Conservation (phyloP, 148 eudicot species). For the Rhododendron henanense region DNA sequence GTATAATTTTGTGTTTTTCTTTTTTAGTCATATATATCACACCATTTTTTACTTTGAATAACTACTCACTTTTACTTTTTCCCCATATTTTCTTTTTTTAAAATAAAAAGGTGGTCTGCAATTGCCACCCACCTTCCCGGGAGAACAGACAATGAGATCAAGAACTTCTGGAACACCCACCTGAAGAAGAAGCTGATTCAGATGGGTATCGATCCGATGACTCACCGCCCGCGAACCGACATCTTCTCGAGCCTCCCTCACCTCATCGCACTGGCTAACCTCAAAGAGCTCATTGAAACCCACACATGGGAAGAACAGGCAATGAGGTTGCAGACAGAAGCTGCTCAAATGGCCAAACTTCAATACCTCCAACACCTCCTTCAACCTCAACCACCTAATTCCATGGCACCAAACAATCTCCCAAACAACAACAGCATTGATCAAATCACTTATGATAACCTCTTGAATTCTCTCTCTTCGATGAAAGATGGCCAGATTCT, state of each 20-base stretch:
- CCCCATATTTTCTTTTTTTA: not conserved
- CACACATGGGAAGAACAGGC: conserved; percentile 84
- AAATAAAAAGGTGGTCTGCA: conserved; percentile 74
- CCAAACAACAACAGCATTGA: conserved; percentile 37
- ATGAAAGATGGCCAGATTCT: conserved; percentile 27
- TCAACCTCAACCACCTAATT: conserved; percentile 36
- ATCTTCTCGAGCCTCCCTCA: conserved; percentile 87
- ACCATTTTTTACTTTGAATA: not conserved
- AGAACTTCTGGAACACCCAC: conserved; percentile 98
- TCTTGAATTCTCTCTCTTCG: conserved; percentile 45
- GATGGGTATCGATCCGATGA: conserved; percentile 95
- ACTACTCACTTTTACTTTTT: not conserved
- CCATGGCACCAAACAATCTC: conserved; percentile 16
- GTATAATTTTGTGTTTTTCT: not conserved
- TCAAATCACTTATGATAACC: conserved; percentile 35
- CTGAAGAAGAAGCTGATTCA: conserved; percentile 90
- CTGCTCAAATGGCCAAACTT: conserved; percentile 56
- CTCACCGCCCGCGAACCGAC: conserved; percentile 90
- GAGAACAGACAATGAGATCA: conserved; percentile 89
- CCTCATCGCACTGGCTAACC: conserved; percentile 86
- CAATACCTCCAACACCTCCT: conserved; percentile 64
- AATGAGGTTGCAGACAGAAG: conserved; percentile 62
- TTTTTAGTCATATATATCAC: not conserved
- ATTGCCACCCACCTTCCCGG: conserved; percentile 90
- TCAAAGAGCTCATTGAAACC: conserved; percentile 65